These are phyloP conservation scores for Jasminum sambac DNA, from an alignment of 257 asterid species.

Conservation along the genomic window DNA sequence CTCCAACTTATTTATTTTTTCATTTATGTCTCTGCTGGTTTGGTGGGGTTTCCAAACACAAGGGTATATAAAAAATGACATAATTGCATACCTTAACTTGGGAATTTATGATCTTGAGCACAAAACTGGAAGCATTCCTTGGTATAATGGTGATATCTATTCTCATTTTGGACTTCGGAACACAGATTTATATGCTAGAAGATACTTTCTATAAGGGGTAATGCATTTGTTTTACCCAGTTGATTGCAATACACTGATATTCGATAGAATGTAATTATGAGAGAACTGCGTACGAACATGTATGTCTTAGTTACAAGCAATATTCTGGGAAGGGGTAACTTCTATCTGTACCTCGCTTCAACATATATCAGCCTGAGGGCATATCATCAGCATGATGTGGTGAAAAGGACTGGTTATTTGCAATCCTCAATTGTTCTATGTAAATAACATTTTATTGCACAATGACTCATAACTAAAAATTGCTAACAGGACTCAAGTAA, in stretches of 20 bases:
- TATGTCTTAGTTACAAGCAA: not conserved
- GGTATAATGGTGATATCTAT: not conserved
- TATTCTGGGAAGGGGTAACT: not conserved
- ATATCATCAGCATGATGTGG: not conserved
- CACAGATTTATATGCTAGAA: not conserved
- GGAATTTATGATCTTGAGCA: not conserved
- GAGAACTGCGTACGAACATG: not conserved
- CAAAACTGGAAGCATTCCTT: not conserved
- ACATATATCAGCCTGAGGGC: not conserved
- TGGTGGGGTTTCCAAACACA: too few relatives aligned
- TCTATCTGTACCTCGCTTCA: not conserved
- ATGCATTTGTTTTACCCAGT: not conserved
- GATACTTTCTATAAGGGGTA: not conserved
- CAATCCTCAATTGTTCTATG: not conserved
- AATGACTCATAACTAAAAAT: not conserved
- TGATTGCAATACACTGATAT: not conserved
- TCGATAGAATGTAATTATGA: not conserved
- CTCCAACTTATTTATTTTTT: too few relatives aligned
- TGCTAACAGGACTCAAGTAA: not conserved
- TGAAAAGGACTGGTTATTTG: not conserved
- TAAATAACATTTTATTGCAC: not conserved
- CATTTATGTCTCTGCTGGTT: too few relatives aligned
- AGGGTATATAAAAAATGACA: not conserved
- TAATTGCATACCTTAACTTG: not conserved
- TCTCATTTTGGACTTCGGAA: not conserved